Base-by-base conservation (phyloP, 805 yeast genomes). In the Starmerella cellae region DNA sequence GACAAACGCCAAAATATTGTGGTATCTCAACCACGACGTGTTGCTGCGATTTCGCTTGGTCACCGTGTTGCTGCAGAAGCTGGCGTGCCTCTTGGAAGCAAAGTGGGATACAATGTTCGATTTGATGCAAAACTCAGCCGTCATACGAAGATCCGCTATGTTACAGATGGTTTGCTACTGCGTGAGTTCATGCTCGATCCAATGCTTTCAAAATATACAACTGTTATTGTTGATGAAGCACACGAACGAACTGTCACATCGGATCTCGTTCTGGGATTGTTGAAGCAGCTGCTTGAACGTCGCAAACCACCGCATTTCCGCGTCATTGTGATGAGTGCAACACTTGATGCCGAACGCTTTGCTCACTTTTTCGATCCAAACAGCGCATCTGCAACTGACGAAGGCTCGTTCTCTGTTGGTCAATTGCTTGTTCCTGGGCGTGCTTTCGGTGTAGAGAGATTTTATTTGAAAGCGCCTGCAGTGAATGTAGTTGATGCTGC, bases 81-180 rank as follows among this genome's bases (percentile, higher is more conserved):
- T 52, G 95, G 94, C 1, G 73, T 83, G 44, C 59, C 58, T 5
- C 57, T 88, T 9, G 97, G 98, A 19, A 72, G 70, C 27, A 78
- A 73, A 39, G 94, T 88, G 26, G 98, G 98, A 49, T 88, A 82
- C 63, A 78, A 93, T 41, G 97, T 88, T 34, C 72, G 98, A 58
- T 91, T 88, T 59, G 84, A 87, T 53, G 82, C 85, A 57, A 64
- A 70, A 43, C 70, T 80, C 5, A 58, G 71, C 23, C 59, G 68
- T 4, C 57, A 56, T 11, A 88, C 98, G 0, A 73, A 73, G 52
- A 62, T 91, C 51, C 83, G 84, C 57, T 91, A 84, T 57, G 65
- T 88, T 36, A 91, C 98, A 0, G 98, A 91, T 65, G 98, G 98
- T 77, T 88, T 91, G 97, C 70, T 91, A 18, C 63, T 91, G 43